These are phyloP conservation scores for Kuraishia molischiana DNA, from an alignment of 805 yeast species.

Conservation along the genomic window DNA sequence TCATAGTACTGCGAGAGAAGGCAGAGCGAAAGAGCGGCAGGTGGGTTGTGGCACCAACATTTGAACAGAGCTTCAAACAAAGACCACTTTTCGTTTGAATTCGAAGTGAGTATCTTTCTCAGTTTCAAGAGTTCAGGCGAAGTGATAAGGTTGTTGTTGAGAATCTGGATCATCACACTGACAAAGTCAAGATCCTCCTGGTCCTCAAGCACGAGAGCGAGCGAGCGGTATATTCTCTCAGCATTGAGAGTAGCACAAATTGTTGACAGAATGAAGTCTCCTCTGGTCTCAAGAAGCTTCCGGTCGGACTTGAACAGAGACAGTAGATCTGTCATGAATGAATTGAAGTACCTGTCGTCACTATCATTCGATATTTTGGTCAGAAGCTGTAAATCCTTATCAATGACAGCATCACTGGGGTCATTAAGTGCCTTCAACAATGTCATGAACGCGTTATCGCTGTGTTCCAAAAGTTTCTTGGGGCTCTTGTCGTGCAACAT, in stretches of 20 bases:
- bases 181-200: constrained; percentile 61
- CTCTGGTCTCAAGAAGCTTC: constrained; percentile 55
- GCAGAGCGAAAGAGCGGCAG: constrained; percentile 80
- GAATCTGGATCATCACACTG: constrained; percentile 73
- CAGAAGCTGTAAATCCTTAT: constrained; percentile 59
- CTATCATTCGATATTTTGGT: constrained; percentile 65
- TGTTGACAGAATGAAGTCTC: constrained; percentile 78
- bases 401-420: constrained; percentile 70
- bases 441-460: constrained; percentile 63
- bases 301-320: constrained; percentile 62
- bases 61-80: constrained; percentile 71
- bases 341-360: constrained; percentile 66
- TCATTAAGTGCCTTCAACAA: constrained; percentile 60
- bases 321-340: constrained; percentile 64
- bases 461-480: constrained; percentile 39
- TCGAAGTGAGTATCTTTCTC: constrained; percentile 43
- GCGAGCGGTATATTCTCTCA: constrained; percentile 70
- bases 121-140: constrained; percentile 71
- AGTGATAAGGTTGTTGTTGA: constrained; percentile 77
- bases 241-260: constrained; percentile 74
- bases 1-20: constrained; percentile 82
- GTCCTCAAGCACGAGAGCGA: constrained; percentile 64
- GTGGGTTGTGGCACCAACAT: constrained; percentile 89
- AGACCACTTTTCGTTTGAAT: constrained; percentile 43
- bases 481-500: constrained; percentile 70